Percentiles rank a stretch among this genome's conserved stretches.
Evolutionary conservation across 192 early-diverging fungal genomes (phyloP).

Genomic region (Coemansia sp.): DNA sequence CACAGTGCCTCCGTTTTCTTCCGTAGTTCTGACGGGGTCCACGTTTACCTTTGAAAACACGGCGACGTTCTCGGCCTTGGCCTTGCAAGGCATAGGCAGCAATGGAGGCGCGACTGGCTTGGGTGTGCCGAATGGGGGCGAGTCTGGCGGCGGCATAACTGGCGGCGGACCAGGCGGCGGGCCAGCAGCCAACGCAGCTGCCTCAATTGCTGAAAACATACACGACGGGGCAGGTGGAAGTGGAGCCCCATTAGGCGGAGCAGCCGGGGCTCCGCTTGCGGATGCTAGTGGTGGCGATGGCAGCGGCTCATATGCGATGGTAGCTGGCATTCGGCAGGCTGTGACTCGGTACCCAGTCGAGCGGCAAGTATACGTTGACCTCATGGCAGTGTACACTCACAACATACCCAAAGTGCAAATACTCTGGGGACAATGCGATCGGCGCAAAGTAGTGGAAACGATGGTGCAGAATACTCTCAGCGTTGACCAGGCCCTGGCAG

Average conservation of each 20-base stretch:
- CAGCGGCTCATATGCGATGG: conserved; percentile 4
- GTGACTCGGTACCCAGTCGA: conserved; percentile 30
- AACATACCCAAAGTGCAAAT: conserved; percentile 33
- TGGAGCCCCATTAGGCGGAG: neutral
- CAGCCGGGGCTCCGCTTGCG: neutral
- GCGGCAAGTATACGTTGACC: conserved; percentile 51
- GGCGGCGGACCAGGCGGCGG: neutral
- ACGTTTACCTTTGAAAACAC: conserved; percentile 45
- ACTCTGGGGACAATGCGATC: conserved; percentile 59
- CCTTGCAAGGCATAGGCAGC: neutral
- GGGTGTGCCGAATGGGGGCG: conserved; percentile 8
- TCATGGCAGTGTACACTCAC: conserved; percentile 36
- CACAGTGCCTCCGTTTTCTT: conserved; percentile 45
- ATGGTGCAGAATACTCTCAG: conserved; percentile 80
- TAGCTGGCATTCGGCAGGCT: conserved; percentile 28
- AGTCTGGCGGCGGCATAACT: neutral
- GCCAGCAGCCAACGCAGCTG: neutral
- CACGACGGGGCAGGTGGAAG: neutral
- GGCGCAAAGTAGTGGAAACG: conserved; percentile 73
- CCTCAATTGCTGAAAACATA: neutral
- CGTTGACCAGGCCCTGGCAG: conserved; percentile 79
- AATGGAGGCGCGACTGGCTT: conserved; percentile 5
- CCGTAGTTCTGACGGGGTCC: conserved; percentile 39
- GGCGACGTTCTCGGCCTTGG: conserved; percentile 4
- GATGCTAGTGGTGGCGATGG: neutral